Percentiles rank a stretch among this genome's conserved stretches.
Conservation (phyloP, 495 filamentous ascomycete genomes). For the Pseudevernia furfuracea region DNA sequence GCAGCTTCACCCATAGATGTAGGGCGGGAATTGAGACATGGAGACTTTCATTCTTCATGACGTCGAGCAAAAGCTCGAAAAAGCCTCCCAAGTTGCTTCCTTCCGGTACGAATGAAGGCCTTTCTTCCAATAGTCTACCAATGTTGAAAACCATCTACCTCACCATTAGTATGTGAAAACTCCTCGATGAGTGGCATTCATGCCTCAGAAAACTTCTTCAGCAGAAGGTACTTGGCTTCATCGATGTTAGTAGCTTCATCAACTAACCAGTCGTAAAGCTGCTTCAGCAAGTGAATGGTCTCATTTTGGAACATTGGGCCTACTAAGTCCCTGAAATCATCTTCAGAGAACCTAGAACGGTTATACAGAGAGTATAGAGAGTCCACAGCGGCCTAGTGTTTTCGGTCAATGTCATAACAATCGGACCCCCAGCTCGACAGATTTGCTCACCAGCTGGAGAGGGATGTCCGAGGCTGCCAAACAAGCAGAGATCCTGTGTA, state of each 20-base stretch:
- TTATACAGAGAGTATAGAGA: slow-evolving; percentile 74
- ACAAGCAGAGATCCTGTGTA: slow-evolving; percentile 64
- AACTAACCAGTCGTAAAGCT: slow-evolving; percentile 73
- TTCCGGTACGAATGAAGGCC: slow-evolving; percentile 51
- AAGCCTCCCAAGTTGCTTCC: slow-evolving; percentile 66
- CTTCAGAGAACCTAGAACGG: slow-evolving; percentile 62
- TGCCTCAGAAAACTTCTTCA: slow-evolving; percentile 91
- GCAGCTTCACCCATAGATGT: slow-evolving; percentile 78
- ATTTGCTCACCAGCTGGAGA: slow-evolving; percentile 58
- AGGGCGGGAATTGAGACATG: slow-evolving; percentile 86
- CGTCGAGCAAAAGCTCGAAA: slow-evolving; percentile 66
- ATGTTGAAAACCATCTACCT: slow-evolving; percentile 72
- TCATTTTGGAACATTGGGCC: slow-evolving; percentile 67
- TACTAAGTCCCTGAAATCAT: slow-evolving; percentile 72
- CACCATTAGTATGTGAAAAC: slow-evolving; percentile 13
- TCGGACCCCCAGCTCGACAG: not conserved
- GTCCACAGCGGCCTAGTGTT: slow-evolving; percentile 66
- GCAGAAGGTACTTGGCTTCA: slow-evolving; percentile 82
- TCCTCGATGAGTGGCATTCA: slow-evolving; percentile 8
- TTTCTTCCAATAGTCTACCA: slow-evolving; percentile 73
- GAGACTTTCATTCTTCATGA: slow-evolving; percentile 79
- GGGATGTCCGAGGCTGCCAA: slow-evolving; percentile 65
- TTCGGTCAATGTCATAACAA: slow-evolving; percentile 27
- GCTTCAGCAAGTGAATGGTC: slow-evolving; percentile 61
- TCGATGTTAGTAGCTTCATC: slow-evolving; percentile 74